Evolutionary conservation across 306 rosid genomes (phyloP), one percentile per base, ranked within the genome.

Genomic region (Glycine soja): DNA sequence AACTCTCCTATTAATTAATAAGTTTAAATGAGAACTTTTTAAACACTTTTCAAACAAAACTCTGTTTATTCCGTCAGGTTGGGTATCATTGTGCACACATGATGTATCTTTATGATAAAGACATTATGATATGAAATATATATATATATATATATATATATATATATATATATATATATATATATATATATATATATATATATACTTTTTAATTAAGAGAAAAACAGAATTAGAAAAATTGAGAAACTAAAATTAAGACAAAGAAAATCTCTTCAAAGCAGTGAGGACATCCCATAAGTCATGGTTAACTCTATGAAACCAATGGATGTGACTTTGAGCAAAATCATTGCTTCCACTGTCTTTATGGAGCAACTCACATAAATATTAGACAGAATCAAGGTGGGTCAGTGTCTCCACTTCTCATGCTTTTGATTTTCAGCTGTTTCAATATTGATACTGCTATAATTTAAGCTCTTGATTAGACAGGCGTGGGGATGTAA

Each of bases 1-100:
- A 77, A 61, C 77, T 52, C 81, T 18, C 72, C 84, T 48, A 83
- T 82, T 75, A 80, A 51, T 48, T 48, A 86, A 87, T 87, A 83
- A 83, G 89, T 84, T 92, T 86, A 86, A 89, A 91, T 24, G 38
- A 79, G 84, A 85, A 88, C 92, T 88, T 90, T 90, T 79, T 67
- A 69, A 73, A 18, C 53, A 81, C 83, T 83, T 89, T 87, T 80
- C 52, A 34, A 82, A 76, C 82, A 59, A 42, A 63, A 68, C 76
- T 80, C 87, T 88, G 88, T 79, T 81, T 78, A 75, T 90, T 75
- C 91, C 89, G 82, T 84, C 89, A 74, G 63, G 36, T 58, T 59
- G 24, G 30, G 51, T 70, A 84, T 88, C 85, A 79, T 87, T 70
- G 72, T 68, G 86, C 81, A 70, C 78, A 77, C 70, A 82, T 70